These are phyloP conservation scores for Lodderomyces theae DNA, from an alignment of 1,139 yeast species.

Conservation along the genomic window DNA sequence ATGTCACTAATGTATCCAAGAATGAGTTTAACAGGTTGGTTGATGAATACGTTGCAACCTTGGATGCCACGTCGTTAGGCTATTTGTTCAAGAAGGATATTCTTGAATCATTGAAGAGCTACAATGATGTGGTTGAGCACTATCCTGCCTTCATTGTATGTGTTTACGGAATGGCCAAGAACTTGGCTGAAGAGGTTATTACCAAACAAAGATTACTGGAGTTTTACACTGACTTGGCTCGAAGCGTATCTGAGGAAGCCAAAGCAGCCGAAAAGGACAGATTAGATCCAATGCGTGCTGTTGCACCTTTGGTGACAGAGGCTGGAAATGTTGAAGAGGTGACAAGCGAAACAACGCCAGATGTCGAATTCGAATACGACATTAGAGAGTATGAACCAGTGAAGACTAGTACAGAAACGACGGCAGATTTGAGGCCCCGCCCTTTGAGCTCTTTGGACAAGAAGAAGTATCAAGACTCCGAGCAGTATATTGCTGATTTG, in stretches of 20 bases:
- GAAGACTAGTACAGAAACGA: background rate
- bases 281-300: background rate
- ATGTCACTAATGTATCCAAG: conserved; percentile 17
- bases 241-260: conserved; percentile 16
- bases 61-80: conserved; percentile 10
- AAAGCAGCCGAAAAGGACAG: conserved; percentile 1
- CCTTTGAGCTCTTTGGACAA: background rate
- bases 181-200: conserved; percentile 9
- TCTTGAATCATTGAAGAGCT: conserved; percentile 17
- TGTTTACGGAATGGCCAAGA: conserved; percentile 16
- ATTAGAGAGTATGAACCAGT: conserved; percentile 22
- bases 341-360: background rate
- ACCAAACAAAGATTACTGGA: conserved; percentile 15
- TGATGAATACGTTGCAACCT: conserved; percentile 8
- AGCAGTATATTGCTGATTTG: conserved; percentile 19
- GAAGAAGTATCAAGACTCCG: conserved; percentile 23
- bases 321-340: too few relatives aligned
- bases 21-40: conserved; percentile 17
- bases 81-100: conserved; percentile 17
- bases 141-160: conserved; percentile 25
- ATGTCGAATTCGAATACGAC: conserved; percentile 18
- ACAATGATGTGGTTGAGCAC: conserved; percentile 20
- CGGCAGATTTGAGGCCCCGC: background rate
- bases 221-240: conserved; percentile 21
- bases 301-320: background rate